These are phyloP conservation scores for Claviceps quebecensis DNA, from an alignment of 2,329 filamentous ascomycete species.

Conservation along the genomic window DNA sequence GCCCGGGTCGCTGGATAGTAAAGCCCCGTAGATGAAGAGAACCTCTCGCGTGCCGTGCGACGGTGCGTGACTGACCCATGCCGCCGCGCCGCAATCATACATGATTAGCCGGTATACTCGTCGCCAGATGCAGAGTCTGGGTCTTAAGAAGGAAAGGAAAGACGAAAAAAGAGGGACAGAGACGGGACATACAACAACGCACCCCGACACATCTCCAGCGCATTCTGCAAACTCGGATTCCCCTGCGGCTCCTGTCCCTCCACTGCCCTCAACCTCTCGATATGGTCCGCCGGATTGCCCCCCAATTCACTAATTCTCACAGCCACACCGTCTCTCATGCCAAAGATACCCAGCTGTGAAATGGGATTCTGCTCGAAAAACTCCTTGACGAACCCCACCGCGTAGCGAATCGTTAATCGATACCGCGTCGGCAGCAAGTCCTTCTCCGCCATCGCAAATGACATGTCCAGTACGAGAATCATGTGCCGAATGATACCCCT, in stretches of 20 bases:
- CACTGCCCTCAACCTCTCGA: conserved; percentile 58
- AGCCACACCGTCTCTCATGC: conserved; percentile 85
- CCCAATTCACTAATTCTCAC: conserved; percentile 77
- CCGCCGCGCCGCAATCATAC: not conserved
- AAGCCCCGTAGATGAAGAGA: conserved; percentile 78
- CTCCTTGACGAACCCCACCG: conserved; percentile 76
- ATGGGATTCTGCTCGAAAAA: conserved; percentile 99
- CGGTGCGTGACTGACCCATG: conserved; percentile 58
- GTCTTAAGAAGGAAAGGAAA: not conserved
- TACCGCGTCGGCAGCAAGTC: conserved; percentile 83
- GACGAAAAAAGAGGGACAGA: not conserved
- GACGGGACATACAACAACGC: conserved; percentile 54
- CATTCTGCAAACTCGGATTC: conserved; percentile 78
- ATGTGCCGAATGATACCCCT: conserved; percentile 96
- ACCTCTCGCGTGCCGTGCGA: conserved; percentile 89
- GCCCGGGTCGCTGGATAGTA: conserved; percentile 81
- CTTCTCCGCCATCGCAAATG: conserved; percentile 87
- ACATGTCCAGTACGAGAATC: conserved; percentile 81
- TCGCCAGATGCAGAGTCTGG: no score
- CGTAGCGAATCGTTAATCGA: conserved; percentile 67
- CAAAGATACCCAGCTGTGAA: conserved; percentile 82
- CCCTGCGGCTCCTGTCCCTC: conserved; percentile 56
- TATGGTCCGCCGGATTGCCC: conserved; percentile 81
- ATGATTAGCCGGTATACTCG: not conserved
- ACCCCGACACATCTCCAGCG: conserved; percentile 85